Evolutionary conservation across 306 rosid genomes (phyloP).

Genomic region (Cucumis melo): DNA sequence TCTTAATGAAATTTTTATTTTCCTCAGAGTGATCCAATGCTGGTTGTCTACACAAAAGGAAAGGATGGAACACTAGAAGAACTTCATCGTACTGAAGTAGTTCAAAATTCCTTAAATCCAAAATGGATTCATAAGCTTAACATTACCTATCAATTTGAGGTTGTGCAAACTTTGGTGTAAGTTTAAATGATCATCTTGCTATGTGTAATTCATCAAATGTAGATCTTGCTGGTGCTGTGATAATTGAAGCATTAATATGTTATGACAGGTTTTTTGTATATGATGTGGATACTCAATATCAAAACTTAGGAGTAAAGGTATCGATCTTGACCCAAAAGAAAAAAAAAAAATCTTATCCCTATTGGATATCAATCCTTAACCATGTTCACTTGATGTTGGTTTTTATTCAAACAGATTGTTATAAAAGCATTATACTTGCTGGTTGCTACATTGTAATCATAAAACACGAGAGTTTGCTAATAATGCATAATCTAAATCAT

Average conservation of each 20-base stretch:
- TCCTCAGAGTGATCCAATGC: conserved; percentile 86
- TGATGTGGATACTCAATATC: conserved; percentile 83
- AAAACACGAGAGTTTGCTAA: neutral
- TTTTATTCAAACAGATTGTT: neutral
- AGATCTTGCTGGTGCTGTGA: conserved; percentile 19
- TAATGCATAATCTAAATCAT: conserved; percentile 13
- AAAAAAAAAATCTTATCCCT: neutral
- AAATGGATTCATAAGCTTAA: conserved; percentile 68
- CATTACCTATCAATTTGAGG: conserved; percentile 70
- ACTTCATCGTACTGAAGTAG: conserved; percentile 84
- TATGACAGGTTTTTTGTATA: conserved; percentile 71
- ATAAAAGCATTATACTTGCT: neutral
- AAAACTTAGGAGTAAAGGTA: conserved; percentile 75
- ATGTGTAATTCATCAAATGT: conserved; percentile 9
- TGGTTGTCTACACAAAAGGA: conserved; percentile 59
- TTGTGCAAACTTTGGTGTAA: conserved; percentile 86
- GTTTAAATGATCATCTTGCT: conserved; percentile 31
- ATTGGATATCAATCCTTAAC: neutral
- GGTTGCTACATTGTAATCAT: neutral
- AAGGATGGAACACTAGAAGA: conserved; percentile 76
- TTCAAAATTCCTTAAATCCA: conserved; percentile 74
- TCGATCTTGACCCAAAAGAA: neutral
- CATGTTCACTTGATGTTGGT: neutral
- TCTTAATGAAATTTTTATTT: conserved; percentile 5
- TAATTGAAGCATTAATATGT: conserved; percentile 14